These are phyloP conservation scores for Fusarium mexicanum DNA, from an alignment of 2,329 filamentous ascomycete genomes.

Conservation along the genomic window DNA sequence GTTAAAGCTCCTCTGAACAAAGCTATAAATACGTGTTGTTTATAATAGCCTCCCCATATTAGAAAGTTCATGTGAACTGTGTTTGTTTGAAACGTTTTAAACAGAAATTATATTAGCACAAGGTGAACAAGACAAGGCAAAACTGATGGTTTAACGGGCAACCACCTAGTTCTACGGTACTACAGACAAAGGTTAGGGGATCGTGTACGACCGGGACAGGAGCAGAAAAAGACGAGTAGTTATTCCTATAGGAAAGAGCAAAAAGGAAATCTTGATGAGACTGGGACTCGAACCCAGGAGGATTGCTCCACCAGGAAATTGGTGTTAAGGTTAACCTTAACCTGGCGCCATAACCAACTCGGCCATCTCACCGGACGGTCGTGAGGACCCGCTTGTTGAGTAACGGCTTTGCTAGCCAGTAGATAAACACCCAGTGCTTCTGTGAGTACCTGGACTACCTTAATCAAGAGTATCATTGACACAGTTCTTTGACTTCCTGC, in stretches of 20 bases:
- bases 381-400: conserved; percentile 2
- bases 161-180: too few species aligned
- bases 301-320: conserved; percentile 42
- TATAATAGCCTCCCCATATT: not conserved
- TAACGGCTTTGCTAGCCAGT: rapidly evolving
- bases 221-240: not conserved
- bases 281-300: conserved; percentile 43
- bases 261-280: conserved; percentile 28
- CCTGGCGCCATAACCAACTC: conserved; percentile 39
- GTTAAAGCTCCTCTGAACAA: not conserved
- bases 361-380: conserved; percentile 36
- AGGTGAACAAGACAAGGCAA: not conserved
- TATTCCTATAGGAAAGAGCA: not conserved
- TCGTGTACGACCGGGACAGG: too few species aligned
- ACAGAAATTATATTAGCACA: not conserved
- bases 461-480: not conserved
- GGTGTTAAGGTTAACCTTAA: conserved; percentile 37
- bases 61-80: not conserved
- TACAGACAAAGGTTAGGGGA: not conserved
- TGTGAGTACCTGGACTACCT: too few species aligned
- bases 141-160: not conserved
- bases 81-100: not conserved
- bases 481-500: not conserved
- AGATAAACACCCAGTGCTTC: not conserved
- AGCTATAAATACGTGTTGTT: not conserved